Evolutionary conservation across 257 asterid species (phyloP), one percentile per base, ranked within the genome.

Genomic region (Fraxinus quadrangulata): DNA sequence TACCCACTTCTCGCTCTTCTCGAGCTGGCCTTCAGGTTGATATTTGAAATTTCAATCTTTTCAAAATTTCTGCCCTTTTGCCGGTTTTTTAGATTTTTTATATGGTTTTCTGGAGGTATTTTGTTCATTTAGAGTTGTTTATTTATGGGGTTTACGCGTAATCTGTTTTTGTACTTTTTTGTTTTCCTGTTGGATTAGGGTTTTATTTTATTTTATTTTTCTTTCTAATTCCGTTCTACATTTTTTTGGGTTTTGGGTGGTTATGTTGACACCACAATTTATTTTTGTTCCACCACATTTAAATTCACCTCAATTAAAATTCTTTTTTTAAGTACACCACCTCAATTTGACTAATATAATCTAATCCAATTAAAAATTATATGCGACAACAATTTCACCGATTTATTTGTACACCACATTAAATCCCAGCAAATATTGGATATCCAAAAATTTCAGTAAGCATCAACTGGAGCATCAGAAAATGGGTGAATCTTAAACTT

Each of bases 401-500:
- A 31, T 31, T 31, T 31, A 31, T 31, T 31, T 3, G 33, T 31
- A 31, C 33, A 31, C 33, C 33, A 33, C 36, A 33, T 33, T 33
- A 31, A 31, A 33, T 33, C 36, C 36, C 36, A 33, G 36, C 36
- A 33, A 33, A 33, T 33, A 6, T 33, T 33, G 36, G 36, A 33
- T 33, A 33, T 33, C 36, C 36, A 33, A 33, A 31, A 89, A 79
- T 83, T 91, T 5, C 81, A 71, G 31, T 83, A 83, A 70, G 86
- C 87, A 5, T 67, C 73, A 3, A 78, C 3, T 23, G 84, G 81
- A 81, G 94, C 93, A 24, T 85, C 80, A 1, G 36, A 33, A 33
- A 84, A 70, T 6, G 90, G 94, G 21, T 90, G 17, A 89, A 80
- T 66, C 84, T 93, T 33, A 87, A 83, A 75, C 83, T 91, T 40